phyloP scores from a whole-genome alignment of 495 filamentous ascomycete genomes.

The Penicillium coffeae region DNA sequence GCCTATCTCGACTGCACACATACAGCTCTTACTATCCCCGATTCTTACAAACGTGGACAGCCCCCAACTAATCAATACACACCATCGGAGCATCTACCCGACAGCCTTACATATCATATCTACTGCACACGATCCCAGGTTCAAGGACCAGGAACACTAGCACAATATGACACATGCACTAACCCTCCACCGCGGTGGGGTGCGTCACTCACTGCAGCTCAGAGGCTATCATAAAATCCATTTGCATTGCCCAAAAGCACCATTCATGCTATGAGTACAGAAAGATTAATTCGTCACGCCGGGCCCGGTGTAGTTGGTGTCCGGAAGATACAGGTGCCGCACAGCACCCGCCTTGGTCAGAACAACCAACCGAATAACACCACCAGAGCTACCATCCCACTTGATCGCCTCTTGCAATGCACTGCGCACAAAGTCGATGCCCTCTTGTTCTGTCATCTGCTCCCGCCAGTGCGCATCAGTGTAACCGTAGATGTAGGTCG shows the following conservation, averaged over 20 bases:
- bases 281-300: conserved; percentile 44
- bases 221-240: background rate
- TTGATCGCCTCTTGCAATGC: conserved; percentile 92
- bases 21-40: too few relatives aligned
- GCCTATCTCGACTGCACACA: too few relatives aligned
- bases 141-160: too few relatives aligned
- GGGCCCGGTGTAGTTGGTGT: conserved; percentile 71
- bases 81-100: too few relatives aligned
- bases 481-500: conserved; percentile 98
- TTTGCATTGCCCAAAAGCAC: background rate
- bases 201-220: background rate
- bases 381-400: conserved; percentile 98
- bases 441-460: conserved; percentile 88
- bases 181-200: too few relatives aligned
- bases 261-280: conserved; percentile 22
- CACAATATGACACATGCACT: conserved; percentile 3
- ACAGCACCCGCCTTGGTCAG: conserved; percentile 83
- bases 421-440: conserved; percentile 88
- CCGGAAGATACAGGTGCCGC: conserved; percentile 85
- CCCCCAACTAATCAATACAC: too few relatives aligned
- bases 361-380: conserved; percentile 96
- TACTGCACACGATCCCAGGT: too few relatives aligned
- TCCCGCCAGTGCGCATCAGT: conserved; percentile 97
- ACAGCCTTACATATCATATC: too few relatives aligned
- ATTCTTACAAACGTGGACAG: too few relatives aligned